Percentiles rank a stretch among this genome's conserved stretches.
phyloP scores from a whole-genome alignment of 2,329 filamentous ascomycete species.

The Metarhizium sp. region DNA sequence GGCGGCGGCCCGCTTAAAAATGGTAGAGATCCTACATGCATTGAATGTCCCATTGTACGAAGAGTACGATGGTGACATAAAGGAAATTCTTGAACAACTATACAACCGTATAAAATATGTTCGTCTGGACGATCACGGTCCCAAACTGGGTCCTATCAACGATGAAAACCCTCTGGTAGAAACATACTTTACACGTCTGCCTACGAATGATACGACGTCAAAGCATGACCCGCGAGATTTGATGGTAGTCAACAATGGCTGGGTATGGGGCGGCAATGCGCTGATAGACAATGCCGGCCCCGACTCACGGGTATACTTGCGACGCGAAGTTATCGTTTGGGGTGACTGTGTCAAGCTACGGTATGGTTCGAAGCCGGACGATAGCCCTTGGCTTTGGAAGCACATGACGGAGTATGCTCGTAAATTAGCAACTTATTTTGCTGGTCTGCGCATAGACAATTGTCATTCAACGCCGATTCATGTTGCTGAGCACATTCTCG shows the following conservation, averaged over 20 bases:
- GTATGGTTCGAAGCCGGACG: slow-evolving; percentile 70
- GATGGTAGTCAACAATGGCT: slow-evolving; percentile 89
- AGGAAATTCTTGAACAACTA: slow-evolving; percentile 79
- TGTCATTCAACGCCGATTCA: slow-evolving; percentile 93
- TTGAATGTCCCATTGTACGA: slow-evolving; percentile 83
- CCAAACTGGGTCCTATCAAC: slow-evolving; percentile 73
- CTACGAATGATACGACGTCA: slow-evolving; percentile 66
- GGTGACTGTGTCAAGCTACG: slow-evolving; percentile 96
- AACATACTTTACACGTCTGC: slow-evolving; percentile 86
- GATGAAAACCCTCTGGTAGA: slow-evolving; percentile 76
- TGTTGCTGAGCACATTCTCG: slow-evolving; percentile 89
- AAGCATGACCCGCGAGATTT: slow-evolving; percentile 69
- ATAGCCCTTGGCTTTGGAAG: slow-evolving; percentile 91
- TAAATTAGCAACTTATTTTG: slow-evolving; percentile 89
- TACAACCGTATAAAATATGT: slow-evolving; percentile 94
- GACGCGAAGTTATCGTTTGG: slow-evolving; percentile 95
- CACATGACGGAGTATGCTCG: slow-evolving; percentile 91
- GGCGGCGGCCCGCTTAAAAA: slow-evolving; percentile 40
- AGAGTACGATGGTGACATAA: slow-evolving; percentile 80
- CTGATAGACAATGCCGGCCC: slow-evolving; percentile 89
- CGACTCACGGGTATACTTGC: slow-evolving; percentile 83
- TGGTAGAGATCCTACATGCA: slow-evolving; percentile 63
- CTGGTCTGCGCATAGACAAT: slow-evolving; percentile 94
- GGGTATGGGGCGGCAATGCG: slow-evolving; percentile 97
- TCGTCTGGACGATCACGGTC: slow-evolving; percentile 84